Base-by-base conservation (phyloP, 768 basidiomycete species). In the Inosperma sp. region DNA sequence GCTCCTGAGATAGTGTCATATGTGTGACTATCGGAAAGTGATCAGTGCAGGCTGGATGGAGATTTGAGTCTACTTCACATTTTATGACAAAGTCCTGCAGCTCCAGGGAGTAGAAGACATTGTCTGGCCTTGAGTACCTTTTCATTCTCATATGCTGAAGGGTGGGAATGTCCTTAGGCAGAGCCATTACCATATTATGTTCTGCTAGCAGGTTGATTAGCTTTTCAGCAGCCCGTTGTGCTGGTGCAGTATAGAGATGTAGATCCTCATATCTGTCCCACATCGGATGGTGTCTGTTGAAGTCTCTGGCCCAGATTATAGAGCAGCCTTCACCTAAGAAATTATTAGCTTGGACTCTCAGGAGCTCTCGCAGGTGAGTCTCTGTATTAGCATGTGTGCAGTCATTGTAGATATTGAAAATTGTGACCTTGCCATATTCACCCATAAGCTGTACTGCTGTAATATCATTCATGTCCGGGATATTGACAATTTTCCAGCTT, bases 91-190 rank as follows among this genome's bases (percentile, higher is more conserved):
- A 9, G 2, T 65, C 55, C 0, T 49, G 22, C 0, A 68, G 37
- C 1, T 48, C 29, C 3, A 16, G 36, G 5, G 68, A 54, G 23
- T 56, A 55, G 53, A 72, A 78, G 1, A 78, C 66, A 42, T 78
- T 77, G 60, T 78, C 74, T 4, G 68, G 65, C 8, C 70, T 43
- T 5, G 70, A 69, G 41, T 59, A 63, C 48, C 72, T 74, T 13
- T 68, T 66, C 0, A 71, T 65, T 5, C 21, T 41, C 0, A 34
- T 39, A 0, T 67, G 57, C 16, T 68, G 33, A 0, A 78, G 62
- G 0, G 68, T 81, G 0, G 73, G 73, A 0, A 62, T 59, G 0
- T 59, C 61, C 7, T 58, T 48, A 0, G 68, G 71, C 0, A 80
- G 66, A 0, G 62, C 49, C 71, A 73, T 71, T 0, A 51, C 6